Evolutionary conservation across 2,329 filamentous ascomycete genomes (phyloP).

Genomic region (Pestalotiopsis sp.): DNA sequence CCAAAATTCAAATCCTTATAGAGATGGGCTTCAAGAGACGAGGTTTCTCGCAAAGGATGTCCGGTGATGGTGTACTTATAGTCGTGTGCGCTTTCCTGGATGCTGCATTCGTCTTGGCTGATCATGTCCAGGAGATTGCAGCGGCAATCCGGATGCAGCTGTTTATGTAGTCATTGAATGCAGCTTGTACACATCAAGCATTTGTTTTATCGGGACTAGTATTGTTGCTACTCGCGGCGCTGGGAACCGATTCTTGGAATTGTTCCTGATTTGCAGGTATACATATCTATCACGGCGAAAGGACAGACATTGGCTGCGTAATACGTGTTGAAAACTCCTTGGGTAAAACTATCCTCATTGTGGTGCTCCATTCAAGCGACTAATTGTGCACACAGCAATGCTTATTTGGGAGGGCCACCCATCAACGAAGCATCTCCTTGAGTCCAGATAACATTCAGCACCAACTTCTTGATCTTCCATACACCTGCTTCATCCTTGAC

Average conservation of each 20-base stretch:
- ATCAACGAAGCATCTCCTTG: not conserved
- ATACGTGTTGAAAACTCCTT: not conserved
- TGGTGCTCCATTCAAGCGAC: not conserved
- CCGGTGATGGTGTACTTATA: too few species aligned
- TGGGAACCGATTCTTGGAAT: not conserved
- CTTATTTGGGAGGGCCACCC: not conserved
- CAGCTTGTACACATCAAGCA: too few species aligned
- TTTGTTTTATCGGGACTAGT: too few species aligned
- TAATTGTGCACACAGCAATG: not conserved
- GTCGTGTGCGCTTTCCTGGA: too few species aligned
- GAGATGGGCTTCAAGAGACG: too few species aligned
- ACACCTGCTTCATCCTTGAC: not conserved
- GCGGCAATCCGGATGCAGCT: too few species aligned
- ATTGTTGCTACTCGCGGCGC: too few species aligned
- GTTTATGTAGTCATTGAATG: too few species aligned
- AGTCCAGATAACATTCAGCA: not conserved
- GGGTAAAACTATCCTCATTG: not conserved
- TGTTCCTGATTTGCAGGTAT: not conserved
- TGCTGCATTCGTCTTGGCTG: too few species aligned
- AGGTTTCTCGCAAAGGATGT: too few species aligned
- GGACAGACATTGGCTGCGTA: not conserved
- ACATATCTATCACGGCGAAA: not conserved
- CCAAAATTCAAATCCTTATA: too few species aligned
- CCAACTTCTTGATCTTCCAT: slow-evolving; percentile 1
- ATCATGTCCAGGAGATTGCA: too few species aligned